Base-by-base conservation (phyloP, 768 basidiomycete genomes). In the Auricularia sp. region DNA sequence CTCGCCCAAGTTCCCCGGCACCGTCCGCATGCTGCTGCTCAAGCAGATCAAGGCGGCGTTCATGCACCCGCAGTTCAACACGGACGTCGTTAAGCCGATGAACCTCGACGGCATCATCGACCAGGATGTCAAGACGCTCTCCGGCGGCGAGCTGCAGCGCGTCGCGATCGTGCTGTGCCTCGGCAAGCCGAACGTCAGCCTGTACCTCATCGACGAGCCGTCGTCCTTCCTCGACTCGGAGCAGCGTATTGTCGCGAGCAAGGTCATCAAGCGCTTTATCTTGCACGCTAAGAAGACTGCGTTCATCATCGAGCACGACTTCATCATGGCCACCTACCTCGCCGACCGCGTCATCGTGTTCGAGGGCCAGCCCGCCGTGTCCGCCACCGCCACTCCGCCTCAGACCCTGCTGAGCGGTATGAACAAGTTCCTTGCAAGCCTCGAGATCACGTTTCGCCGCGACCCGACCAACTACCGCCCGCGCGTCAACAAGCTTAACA, bases 51-150 rank as follows among this genome's bases (percentile, higher is more conserved):
- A 96, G 78, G 81, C 84, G 24, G 86, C 94, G 36, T 98, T 97
- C 78, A 96, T 98, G 94, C 94, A 97, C 75, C 90, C 95, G n/a
- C 97, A 98, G 76, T 99, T 99, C 89, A 92, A 96, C 76, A 91
- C 90, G 51, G 97, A 98, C 73, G 97, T 98, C 56, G 77, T 98
- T 67, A 98, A 98, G 78, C 96, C 96, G 33, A 98, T 99, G 96
- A 92, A 78, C 73, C 75, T 99, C 71, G 97, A 99, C 51, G 83
- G 85, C 64, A 88, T 99, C 67, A 87, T 99, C 80, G 97, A 99
- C 75, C 95, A 99, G 77, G 94, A 98, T 44, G 97, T 99, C 24
- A 94, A 94, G 81, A 98, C 96, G 29, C 78, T 99, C 21, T 99
- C 97, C 18, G 97, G 97, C 80, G 97, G 96, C 81, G 97, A 99